phyloP scores from a whole-genome alignment of 768 basidiomycete species.

The Amanita fuliginea region DNA sequence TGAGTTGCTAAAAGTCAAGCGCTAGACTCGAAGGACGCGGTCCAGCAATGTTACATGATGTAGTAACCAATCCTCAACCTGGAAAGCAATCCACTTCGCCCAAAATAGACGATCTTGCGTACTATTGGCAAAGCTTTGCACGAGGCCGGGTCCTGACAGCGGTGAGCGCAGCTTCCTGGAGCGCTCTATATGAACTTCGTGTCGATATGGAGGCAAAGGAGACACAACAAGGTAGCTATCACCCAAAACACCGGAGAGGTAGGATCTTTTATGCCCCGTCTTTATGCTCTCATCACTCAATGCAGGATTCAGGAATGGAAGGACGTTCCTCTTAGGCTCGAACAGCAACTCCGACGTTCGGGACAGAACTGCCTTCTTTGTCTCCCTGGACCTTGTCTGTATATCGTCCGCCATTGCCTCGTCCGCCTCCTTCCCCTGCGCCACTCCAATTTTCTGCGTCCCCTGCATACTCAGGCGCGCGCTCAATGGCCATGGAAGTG shows the following conservation, averaged over 20 bases:
- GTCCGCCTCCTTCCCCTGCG: too few species aligned
- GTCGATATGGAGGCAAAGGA: conserved; percentile 25
- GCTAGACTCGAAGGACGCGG: conserved; percentile 26
- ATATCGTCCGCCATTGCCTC: too few species aligned
- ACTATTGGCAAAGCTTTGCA: conserved; percentile 16
- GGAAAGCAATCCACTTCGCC: conserved; percentile 16
- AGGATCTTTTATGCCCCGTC: background rate
- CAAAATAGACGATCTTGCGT: conserved; percentile 15
- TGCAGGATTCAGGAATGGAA: conserved; percentile 23
- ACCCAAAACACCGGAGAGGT: conserved; percentile 31
- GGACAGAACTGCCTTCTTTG: conserved; percentile 21
- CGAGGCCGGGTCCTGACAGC: conserved; percentile 17
- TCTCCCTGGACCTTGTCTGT: conserved; percentile 19
- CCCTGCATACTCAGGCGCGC: too few species aligned
- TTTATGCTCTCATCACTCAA: background rate
- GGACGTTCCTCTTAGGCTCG: conserved; percentile 25
- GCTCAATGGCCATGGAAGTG: too few species aligned
- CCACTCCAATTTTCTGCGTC: too few species aligned
- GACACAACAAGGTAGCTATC: conserved; percentile 26
- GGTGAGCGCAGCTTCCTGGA: conserved; percentile 19
- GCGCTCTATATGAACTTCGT: conserved; percentile 26
- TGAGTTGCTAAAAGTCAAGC: too few species aligned
- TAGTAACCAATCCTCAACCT: conserved; percentile 17
- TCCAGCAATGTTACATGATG: conserved; percentile 35
- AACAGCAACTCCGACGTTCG: conserved; percentile 29